Conservation (phyloP, 2,329 filamentous ascomycete species). For the Hyphodiscus sp. region DNA sequence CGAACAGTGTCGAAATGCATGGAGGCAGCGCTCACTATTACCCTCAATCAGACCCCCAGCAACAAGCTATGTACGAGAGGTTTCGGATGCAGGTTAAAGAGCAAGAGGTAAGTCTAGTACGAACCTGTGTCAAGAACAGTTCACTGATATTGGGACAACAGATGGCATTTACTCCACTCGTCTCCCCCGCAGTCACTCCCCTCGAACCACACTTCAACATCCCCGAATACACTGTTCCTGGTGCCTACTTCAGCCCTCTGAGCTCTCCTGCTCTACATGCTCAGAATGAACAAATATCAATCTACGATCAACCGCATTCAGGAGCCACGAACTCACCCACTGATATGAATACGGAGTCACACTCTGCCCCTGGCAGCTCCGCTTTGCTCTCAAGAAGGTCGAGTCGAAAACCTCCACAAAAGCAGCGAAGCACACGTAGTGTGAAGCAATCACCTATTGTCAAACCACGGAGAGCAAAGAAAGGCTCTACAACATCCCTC, state of each 20-base stretch:
- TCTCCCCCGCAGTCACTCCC: slow-evolving; percentile 78
- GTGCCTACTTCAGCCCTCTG: slow-evolving; percentile 75
- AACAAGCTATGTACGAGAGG: slow-evolving; percentile 58
- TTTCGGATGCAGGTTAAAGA: slow-evolving; percentile 57
- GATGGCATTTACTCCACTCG: slow-evolving; percentile 74
- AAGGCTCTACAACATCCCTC: slow-evolving; percentile 34
- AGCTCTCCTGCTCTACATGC: slow-evolving; percentile 76
- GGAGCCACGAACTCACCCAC: slow-evolving; percentile 27
- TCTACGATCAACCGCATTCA: slow-evolving; percentile 9
- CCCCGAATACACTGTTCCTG: slow-evolving; percentile 50
- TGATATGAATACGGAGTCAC: slow-evolving; percentile 25
- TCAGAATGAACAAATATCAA: slow-evolving; percentile 48
- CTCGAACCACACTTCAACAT: slow-evolving; percentile 61
- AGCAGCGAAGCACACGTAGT: slow-evolving; percentile 24
- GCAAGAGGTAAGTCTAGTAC: slow-evolving; percentile 49
- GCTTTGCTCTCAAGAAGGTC: slow-evolving; percentile 17
- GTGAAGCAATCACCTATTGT: slow-evolving; percentile 34
- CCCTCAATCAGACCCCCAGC: slow-evolving; percentile 45
- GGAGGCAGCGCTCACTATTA: slow-evolving; percentile 51
- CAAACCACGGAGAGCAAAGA: slow-evolving; percentile 38
- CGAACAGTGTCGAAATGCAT: slow-evolving; percentile 73
- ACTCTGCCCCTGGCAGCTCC: slow-evolving; percentile 22
- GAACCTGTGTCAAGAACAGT: background rate
- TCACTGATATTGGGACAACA: slow-evolving; percentile 30
- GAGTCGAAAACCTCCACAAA: slow-evolving; percentile 20